These are phyloP conservation scores for Exobasidium rhododendri DNA, from an alignment of 1,284 basidiomycete species.

Conservation along the genomic window DNA sequence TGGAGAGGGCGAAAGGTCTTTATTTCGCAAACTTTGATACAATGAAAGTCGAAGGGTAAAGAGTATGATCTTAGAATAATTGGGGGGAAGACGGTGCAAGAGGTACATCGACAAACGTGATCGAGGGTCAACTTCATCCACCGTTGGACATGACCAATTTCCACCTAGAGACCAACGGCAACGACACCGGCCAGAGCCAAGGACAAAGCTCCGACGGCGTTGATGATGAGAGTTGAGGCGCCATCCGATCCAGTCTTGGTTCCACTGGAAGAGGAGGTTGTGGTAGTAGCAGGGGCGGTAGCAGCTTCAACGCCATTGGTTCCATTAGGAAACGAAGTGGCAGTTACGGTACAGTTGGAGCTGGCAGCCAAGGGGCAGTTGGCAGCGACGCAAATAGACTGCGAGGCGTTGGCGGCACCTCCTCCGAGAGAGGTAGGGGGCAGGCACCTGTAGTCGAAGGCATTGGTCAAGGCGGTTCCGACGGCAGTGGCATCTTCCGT, in stretches of 20 bases:
- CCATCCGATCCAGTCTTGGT: background rate
- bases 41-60: no score
- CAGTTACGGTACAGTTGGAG: background rate
- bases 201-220: slow-evolving; percentile 14
- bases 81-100: no score
- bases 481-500: slow-evolving; percentile 20
- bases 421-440: slow-evolving; percentile 4
- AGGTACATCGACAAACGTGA: no score
- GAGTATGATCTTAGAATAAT: no score
- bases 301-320: slow-evolving; percentile 12
- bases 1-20: no score
- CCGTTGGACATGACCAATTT: no score
- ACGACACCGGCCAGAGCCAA: slow-evolving; percentile 14
- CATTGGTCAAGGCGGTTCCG: slow-evolving; percentile 14
- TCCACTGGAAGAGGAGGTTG: background rate
- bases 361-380: slow-evolving; percentile 10
- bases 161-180: slow-evolving; percentile 13
- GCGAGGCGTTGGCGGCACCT: slow-evolving; percentile 4
- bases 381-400: slow-evolving; percentile 20
- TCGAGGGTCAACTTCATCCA: no score
- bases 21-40: no score
- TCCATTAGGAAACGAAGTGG: slow-evolving; percentile 17
- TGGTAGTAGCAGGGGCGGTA: background rate
- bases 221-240: slow-evolving; percentile 5
- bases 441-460: slow-evolving; percentile 20